phyloP scores from a whole-genome alignment of 176 grass and related monocot species.

The Phragmites australis region DNA sequence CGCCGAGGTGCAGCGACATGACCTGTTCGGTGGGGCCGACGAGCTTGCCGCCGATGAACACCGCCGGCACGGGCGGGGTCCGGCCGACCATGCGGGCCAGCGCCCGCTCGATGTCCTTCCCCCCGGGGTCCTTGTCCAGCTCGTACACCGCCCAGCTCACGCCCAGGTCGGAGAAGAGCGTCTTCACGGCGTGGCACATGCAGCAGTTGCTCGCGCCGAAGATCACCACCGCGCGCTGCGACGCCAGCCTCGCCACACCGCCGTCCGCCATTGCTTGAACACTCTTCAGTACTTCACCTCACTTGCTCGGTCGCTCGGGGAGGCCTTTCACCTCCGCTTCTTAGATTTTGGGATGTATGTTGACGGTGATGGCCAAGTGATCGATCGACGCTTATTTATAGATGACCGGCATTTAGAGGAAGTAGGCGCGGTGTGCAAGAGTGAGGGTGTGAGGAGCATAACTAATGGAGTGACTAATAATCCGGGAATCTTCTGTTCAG shows the following conservation, averaged over 20 bases:
- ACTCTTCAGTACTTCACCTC: neutral
- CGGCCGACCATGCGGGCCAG: conserved; percentile 59
- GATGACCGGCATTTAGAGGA: neutral
- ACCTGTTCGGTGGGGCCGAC: conserved; percentile 63
- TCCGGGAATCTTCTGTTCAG: neutral
- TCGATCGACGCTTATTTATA: conserved; percentile 29
- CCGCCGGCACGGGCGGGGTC: conserved; percentile 49
- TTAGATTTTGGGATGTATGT: neutral
- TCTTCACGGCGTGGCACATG: conserved; percentile 79
- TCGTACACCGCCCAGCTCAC: conserved; percentile 57
- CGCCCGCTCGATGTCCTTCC: conserved; percentile 54
- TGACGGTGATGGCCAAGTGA: neutral
- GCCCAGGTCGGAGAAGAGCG: conserved; percentile 54
- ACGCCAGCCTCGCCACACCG: conserved; percentile 53
- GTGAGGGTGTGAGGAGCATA: neutral
- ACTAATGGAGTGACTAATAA: neutral
- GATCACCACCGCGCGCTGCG: conserved; percentile 63
- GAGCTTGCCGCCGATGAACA: conserved; percentile 69
- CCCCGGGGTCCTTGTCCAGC: conserved; percentile 57
- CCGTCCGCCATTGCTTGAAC: conserved; percentile 45
- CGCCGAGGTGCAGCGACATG: conserved; percentile 63
- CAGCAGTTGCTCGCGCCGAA: conserved; percentile 66
- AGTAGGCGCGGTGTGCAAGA: neutral
- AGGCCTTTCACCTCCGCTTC: too few relatives aligned
- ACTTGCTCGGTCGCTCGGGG: neutral